Percentiles rank a stretch among this genome's conserved stretches.
Conservation (phyloP, 331 rosid species). For the Quercus phellos region DNA sequence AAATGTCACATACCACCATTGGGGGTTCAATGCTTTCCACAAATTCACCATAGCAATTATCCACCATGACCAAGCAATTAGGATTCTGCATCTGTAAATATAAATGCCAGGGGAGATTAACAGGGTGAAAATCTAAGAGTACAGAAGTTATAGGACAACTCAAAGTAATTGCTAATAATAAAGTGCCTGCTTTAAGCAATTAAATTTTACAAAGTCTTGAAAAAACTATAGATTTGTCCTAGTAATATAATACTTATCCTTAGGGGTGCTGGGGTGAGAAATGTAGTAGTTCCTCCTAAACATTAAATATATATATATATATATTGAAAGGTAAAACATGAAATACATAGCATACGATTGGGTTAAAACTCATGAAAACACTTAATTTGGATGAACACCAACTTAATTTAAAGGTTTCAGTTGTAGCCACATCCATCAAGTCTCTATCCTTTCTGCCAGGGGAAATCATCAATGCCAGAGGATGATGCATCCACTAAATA, state of each 20-base stretch:
- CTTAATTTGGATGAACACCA: neutral
- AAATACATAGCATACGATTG: neutral
- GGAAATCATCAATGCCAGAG: neutral
- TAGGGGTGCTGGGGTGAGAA: neutral
- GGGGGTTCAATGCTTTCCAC: constrained; percentile 91
- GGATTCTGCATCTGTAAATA: constrained; percentile 75
- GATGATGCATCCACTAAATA: neutral
- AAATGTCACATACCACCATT: constrained; percentile 58
- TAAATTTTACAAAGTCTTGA: neutral
- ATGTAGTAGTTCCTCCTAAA: neutral
- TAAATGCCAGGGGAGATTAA: neutral
- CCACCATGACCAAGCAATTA: constrained; percentile 84
- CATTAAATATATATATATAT: neutral
- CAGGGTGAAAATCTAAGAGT: neutral
- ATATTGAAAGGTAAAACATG: too few relatives aligned
- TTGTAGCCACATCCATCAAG: neutral
- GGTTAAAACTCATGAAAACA: neutral
- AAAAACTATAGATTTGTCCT: neutral
- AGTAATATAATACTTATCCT: neutral
- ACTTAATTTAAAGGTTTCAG: neutral
- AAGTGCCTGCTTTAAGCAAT: neutral
- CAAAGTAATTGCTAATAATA: neutral
- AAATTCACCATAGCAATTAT: constrained; percentile 94
- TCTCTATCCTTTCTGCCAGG: neutral
- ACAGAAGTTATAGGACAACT: neutral